Evolutionary conservation across 164 flowering plant species (phyloP).

Genomic region (Houttuynia cordata): DNA sequence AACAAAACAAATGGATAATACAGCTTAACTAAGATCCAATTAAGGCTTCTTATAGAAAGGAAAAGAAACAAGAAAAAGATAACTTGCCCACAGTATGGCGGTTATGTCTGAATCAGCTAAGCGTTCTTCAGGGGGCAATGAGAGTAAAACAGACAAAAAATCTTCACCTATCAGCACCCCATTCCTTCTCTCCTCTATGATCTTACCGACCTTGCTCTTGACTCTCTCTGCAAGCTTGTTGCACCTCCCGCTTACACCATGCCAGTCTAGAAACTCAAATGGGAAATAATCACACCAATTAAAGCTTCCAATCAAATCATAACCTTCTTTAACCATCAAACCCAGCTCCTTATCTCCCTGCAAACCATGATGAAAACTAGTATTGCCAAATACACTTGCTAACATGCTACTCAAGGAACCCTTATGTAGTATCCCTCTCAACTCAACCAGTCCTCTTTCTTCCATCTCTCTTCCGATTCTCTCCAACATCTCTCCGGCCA

Average conservation of each 20-base stretch:
- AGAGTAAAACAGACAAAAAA: slow-evolving; percentile 52
- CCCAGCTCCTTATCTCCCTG: slow-evolving; percentile 27
- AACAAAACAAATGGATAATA: background rate
- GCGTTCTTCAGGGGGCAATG: slow-evolving; percentile 47
- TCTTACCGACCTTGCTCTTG: slow-evolving; percentile 25
- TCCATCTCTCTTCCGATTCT: slow-evolving; percentile 28
- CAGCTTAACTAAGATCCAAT: background rate
- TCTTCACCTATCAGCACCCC: slow-evolving; percentile 21
- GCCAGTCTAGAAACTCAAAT: slow-evolving; percentile 48
- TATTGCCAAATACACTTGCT: slow-evolving; percentile 59
- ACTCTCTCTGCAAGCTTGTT: slow-evolving; percentile 38
- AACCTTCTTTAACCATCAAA: slow-evolving; percentile 66
- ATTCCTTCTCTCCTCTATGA: slow-evolving; percentile 38
- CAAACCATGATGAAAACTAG: background rate
- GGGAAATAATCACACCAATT: slow-evolving; percentile 68
- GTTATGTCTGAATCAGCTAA: slow-evolving; percentile 52
- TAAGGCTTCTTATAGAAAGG: background rate
- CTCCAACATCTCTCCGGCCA: slow-evolving; percentile 26
- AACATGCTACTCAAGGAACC: slow-evolving; percentile 47
- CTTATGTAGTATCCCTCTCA: slow-evolving; percentile 39
- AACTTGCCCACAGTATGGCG: slow-evolving; percentile 72
- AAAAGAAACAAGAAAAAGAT: background rate
- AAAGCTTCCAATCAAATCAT: slow-evolving; percentile 47
- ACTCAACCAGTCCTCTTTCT: slow-evolving; percentile 35
- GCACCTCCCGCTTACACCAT: slow-evolving; percentile 69